These are phyloP conservation scores for Phlyctochytrium arcticum DNA, from an alignment of 192 early-diverging fungal species.

Conservation along the genomic window DNA sequence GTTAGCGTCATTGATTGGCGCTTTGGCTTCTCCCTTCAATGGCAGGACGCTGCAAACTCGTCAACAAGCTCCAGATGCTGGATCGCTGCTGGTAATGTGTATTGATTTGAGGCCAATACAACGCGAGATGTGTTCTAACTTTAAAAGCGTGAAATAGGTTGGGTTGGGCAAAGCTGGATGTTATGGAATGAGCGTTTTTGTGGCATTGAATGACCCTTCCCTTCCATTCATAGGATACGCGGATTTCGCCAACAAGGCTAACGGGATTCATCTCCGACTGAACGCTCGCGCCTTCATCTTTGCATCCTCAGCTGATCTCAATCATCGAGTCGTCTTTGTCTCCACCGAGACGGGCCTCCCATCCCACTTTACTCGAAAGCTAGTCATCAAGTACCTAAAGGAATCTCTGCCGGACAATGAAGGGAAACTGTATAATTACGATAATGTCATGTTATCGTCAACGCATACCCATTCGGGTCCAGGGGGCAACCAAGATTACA, in stretches of 20 bases:
- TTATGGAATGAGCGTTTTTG: too few species aligned
- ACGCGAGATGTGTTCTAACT: too few species aligned
- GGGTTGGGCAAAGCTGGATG: too few species aligned
- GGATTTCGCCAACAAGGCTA: conserved; percentile 26
- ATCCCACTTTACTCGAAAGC: conserved; percentile 9
- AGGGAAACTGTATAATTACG: conserved; percentile 25
- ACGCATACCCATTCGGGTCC: conserved; percentile 49
- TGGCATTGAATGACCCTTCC: too few species aligned
- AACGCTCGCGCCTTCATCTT: conserved; percentile 41
- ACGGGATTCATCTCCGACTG: conserved; percentile 38
- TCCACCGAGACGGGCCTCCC: conserved; percentile 29
- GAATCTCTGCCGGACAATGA: conserved; percentile 10
- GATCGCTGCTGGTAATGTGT: too few species aligned
- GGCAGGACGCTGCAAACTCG: too few species aligned
- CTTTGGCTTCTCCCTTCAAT: too few species aligned
- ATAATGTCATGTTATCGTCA: conserved; percentile 48
- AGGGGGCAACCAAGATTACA: conserved; percentile 40
- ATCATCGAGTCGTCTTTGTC: conserved; percentile 35
- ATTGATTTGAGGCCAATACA: too few species aligned
- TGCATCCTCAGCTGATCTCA: conserved; percentile 7
- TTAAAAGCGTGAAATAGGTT: too few species aligned
- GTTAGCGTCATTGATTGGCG: too few species aligned
- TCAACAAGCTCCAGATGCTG: too few species aligned
- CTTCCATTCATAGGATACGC: too few species aligned
- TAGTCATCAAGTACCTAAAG: conserved; percentile 11